Evolutionary conservation across 495 filamentous ascomycete genomes (phyloP).

Genomic region (Acidomyces sp.): DNA sequence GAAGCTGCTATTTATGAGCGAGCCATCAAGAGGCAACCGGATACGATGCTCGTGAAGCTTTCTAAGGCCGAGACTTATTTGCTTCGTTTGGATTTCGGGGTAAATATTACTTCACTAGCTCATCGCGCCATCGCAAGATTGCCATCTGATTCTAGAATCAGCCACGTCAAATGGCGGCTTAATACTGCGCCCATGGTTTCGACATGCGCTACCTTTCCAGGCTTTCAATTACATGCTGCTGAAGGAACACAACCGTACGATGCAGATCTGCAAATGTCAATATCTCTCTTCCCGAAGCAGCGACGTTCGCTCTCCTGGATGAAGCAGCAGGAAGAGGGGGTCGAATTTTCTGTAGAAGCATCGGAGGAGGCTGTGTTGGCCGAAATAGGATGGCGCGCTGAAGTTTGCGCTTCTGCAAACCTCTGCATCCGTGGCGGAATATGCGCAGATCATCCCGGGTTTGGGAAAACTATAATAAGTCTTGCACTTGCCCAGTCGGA

Average conservation of each 20-base stretch:
- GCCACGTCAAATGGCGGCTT: conserved; percentile 6
- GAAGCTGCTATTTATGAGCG: conserved; percentile 37
- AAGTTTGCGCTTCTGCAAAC: conserved; percentile 38
- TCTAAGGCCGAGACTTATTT: conserved; percentile 4
- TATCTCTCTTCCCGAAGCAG: conserved; percentile 41
- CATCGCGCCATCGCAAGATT: conserved; percentile 38
- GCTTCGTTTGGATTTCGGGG: conserved; percentile 35
- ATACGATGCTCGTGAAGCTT: not conserved
- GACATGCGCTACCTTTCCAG: not conserved
- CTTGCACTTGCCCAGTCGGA: conserved; percentile 51
- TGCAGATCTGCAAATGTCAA: conserved; percentile 34
- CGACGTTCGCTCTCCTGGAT: conserved; percentile 54
- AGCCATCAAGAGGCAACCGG: conserved; percentile 36
- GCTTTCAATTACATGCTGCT: not conserved
- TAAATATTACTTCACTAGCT: conserved; percentile 43
- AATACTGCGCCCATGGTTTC: conserved; percentile 26
- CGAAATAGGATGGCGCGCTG: conserved; percentile 47
- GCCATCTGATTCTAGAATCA: not conserved
- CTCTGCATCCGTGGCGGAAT: conserved; percentile 51
- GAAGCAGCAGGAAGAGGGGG: conserved; percentile 42
- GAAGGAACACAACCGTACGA: not conserved
- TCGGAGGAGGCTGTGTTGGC: conserved; percentile 51
- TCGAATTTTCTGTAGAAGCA: conserved; percentile 49
- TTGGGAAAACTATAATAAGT: conserved; percentile 68
- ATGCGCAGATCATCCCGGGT: conserved; percentile 64